These are phyloP conservation scores for Ophiostoma ulmi DNA, from an alignment of 2,329 filamentous ascomycete species.

Conservation along the genomic window DNA sequence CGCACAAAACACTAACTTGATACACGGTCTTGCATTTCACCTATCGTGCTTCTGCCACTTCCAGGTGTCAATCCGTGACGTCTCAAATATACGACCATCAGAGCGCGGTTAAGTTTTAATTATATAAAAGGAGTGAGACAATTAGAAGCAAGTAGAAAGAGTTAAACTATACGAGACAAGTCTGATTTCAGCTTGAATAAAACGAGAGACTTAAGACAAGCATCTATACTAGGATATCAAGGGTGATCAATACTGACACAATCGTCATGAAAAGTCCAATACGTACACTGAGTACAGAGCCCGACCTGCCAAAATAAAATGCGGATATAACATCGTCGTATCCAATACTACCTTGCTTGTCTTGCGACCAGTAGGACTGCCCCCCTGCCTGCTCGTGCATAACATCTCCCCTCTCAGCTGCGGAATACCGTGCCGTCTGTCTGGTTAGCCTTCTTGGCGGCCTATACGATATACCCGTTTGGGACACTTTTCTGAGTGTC, in stretches of 20 bases:
- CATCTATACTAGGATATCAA: too few species aligned
- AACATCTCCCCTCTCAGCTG: neutral
- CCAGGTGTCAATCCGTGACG: neutral
- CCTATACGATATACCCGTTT: slow-evolving; percentile 1
- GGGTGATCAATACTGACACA: too few species aligned
- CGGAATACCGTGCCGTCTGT: neutral
- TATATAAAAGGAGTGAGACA: too few species aligned
- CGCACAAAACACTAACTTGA: neutral
- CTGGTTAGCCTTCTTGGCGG: neutral
- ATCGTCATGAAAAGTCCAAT: too few species aligned
- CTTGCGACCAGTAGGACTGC: slow-evolving; percentile 11
- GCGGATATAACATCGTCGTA: neutral
- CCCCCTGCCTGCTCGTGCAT: neutral
- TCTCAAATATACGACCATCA: neutral
- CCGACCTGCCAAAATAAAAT: neutral
- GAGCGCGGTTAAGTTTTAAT: neutral
- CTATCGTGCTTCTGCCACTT: slow-evolving; percentile 4
- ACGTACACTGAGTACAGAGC: too few species aligned
- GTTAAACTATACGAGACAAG: too few species aligned
- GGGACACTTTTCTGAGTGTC: neutral
- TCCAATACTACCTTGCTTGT: neutral
- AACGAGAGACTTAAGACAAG: neutral
- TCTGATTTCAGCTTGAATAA: too few species aligned
- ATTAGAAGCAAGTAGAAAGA: too few species aligned
- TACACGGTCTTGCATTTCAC: neutral